Percentiles rank a stretch among this genome's conserved stretches.
Evolutionary conservation across 805 yeast species (phyloP).

Genomic region (Phaffomyces thermotolerans): DNA sequence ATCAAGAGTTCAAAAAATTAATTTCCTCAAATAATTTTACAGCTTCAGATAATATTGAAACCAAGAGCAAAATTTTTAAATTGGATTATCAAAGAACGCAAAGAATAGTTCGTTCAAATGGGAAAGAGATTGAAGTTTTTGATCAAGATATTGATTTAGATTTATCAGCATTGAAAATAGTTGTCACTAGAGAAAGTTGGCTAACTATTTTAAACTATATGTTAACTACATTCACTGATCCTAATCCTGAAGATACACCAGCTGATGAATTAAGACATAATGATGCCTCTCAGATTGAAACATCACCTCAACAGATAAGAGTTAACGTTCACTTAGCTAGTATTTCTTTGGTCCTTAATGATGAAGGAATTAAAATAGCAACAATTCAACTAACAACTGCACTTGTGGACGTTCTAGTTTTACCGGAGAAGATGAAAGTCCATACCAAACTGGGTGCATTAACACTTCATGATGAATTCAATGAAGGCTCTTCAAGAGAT

Average conservation of each 20-base stretch:
- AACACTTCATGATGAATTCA: constrained; percentile 67
- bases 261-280: constrained; percentile 69
- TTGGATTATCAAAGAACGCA: constrained; percentile 52
- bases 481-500: constrained; percentile 51
- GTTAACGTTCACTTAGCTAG: constrained; percentile 66
- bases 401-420: constrained; percentile 50
- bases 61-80: constrained; percentile 45
- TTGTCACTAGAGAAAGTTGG: constrained; percentile 69
- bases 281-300: constrained; percentile 44
- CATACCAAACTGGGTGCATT: constrained; percentile 70
- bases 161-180: constrained; percentile 71
- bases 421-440: constrained; percentile 75
- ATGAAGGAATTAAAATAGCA: constrained; percentile 76
- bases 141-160: constrained; percentile 71
- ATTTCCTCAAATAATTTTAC: constrained; percentile 53
- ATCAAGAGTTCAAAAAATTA: constrained; percentile 58
- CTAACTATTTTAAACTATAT: constrained; percentile 75
- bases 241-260: constrained; percentile 59
- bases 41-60: constrained; percentile 29
- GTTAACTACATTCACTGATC: constrained; percentile 82
- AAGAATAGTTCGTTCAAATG: constrained; percentile 49
- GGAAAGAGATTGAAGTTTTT: constrained; percentile 52
- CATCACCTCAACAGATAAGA: constrained; percentile 68
- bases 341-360: constrained; percentile 67
- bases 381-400: constrained; percentile 74